Evolutionary conservation across 495 filamentous ascomycete genomes (phyloP).

Genomic region (Neurospora sp.): DNA sequence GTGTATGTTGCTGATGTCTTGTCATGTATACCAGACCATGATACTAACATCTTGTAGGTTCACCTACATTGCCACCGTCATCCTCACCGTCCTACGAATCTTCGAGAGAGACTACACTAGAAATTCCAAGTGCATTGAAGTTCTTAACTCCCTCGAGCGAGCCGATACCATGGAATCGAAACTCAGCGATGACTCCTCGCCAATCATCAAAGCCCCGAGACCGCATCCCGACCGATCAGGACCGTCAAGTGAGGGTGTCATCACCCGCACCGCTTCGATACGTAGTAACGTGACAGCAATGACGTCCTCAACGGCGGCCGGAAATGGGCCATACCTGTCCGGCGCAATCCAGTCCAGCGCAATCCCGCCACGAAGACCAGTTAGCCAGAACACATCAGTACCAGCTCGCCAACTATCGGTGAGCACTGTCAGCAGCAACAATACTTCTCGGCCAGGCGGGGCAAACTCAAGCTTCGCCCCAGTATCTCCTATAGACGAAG

Average conservation of each 20-base stretch:
- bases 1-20: constrained; percentile 15
- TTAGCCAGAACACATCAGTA: background rate
- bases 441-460: background rate
- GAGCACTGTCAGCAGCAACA: background rate
- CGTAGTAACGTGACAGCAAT: constrained; percentile 19
- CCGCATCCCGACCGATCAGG: background rate
- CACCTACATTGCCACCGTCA: constrained; percentile 27
- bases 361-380: constrained; percentile 2
- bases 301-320: constrained; percentile 1
- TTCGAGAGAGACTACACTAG: constrained; percentile 20
- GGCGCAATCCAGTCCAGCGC: constrained; percentile 4
- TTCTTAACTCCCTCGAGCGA: constrained; percentile 16
- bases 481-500: background rate
- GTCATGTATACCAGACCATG: background rate
- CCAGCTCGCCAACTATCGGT: background rate
- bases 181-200: constrained; percentile 6
- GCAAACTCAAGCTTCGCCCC: background rate
- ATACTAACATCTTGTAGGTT: constrained; percentile 16
- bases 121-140: constrained; percentile 13
- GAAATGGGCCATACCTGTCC: background rate
- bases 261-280: constrained; percentile 23
- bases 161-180: constrained; percentile 18
- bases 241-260: constrained; percentile 23
- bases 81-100: constrained; percentile 21
- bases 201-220: background rate